Base-by-base conservation (phyloP, 2,329 filamentous ascomycete species). In the Cadophora sp. region DNA sequence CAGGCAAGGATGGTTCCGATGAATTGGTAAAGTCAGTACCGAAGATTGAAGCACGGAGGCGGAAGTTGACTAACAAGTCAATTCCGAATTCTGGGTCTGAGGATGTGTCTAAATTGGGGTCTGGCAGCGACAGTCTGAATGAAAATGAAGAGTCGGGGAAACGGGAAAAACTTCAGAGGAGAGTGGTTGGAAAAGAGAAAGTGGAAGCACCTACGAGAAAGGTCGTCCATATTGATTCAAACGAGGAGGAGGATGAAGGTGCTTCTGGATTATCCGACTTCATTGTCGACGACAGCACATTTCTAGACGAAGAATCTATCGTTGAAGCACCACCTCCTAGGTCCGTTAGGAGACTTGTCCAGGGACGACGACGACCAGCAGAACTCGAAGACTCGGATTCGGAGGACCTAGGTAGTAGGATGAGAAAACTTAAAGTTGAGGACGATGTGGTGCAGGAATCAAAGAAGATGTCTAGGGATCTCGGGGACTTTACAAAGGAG, bases 211-310 rank as follows among this genome's bases (percentile, higher is more conserved):
- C 22, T 13, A 14, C 1, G 18, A 47, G 9, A 16, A 27, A 47
- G 11, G 20, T 22, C 7, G 14, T 48, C 18, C 16, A 22, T 33
- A n/a, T 48, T n/a, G 22, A 50, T 4, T 64, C 43, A 24, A 41
- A 59, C 13, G 53, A 48, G 41, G 62, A 50, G 7, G 43, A 59
- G 14, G 43, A 48, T 20, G 53, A 50, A 43, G 53, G 27, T 18
- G 27, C 22, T 30, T 63, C 61, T 24, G 62, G 48, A 16, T 33
- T 77, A 2, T 76, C 75, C 0, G 75, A 75, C 66, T 77, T 77
- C 48, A 73, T 77, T 43, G 75, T 76, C 5, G 68, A 73, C 51
- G 74, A 76, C 48, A 72, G 70, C 58, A 66, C 68, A 7, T 65
- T 68, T 45, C 53, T 72, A 9, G 70, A 72, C 1, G 70, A 75